Conservation (phyloP, 805 yeast genomes). For the Torulaspora microellipsoides region DNA sequence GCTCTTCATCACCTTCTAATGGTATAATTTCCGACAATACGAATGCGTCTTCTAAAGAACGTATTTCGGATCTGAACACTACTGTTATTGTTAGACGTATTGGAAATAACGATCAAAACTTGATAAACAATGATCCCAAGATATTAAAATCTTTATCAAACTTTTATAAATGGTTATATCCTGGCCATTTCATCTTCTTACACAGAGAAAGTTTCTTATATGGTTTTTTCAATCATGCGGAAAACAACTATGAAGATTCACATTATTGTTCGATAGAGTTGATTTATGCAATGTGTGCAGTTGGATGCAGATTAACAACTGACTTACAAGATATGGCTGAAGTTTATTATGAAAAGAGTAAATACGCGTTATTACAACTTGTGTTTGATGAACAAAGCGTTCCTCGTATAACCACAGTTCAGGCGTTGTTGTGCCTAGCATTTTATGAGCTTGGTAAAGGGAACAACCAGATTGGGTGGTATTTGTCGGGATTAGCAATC, state of each 20-base stretch:
- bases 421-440: constrained; percentile 53
- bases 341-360: constrained; percentile 45
- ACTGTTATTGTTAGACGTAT: constrained; percentile 30
- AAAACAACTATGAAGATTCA: constrained; percentile 36
- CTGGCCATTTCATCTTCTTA: constrained; percentile 58
- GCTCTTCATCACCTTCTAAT: constrained; percentile 8
- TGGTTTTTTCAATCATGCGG: constrained; percentile 56
- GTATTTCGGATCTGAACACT: constrained; percentile 34
- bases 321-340: constrained; percentile 40
- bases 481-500: constrained; percentile 56
- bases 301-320: constrained; percentile 51
- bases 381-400: constrained; percentile 36
- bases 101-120: constrained; percentile 14
- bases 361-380: constrained; percentile 37
- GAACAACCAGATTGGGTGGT: constrained; percentile 56
- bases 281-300: constrained; percentile 52
- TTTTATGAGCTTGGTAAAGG: constrained; percentile 61
- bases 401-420: constrained; percentile 51
- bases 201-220: constrained; percentile 57
- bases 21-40: not conserved
- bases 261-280: constrained; percentile 53
- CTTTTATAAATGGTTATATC: constrained; percentile 60
- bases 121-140: constrained; percentile 28
- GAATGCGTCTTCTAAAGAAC: constrained; percentile 14
- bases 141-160: constrained; percentile 33